A percentile compares a stretch with the other conserved stretches of the same genome.
phyloP scores from a whole-genome alignment of 202 grass and related monocot species.

The Dendrocalamus latiflorus region DNA sequence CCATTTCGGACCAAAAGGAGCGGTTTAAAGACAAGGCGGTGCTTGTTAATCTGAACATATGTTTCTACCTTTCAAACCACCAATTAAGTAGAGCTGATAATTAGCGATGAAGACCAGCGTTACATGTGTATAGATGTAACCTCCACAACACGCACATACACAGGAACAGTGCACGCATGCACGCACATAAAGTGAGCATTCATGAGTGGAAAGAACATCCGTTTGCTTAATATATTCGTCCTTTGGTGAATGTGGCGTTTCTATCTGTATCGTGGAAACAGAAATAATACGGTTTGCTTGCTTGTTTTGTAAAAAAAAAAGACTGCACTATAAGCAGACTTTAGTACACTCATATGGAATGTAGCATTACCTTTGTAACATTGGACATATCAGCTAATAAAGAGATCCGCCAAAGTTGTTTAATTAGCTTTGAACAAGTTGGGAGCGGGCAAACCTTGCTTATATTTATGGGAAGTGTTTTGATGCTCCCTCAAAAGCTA shows the following conservation, averaged over 20 bases:
- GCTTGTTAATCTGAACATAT: conserved; percentile 36
- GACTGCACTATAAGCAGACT: not conserved
- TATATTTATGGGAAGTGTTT: not conserved
- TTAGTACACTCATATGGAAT: not conserved
- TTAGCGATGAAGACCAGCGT: conserved; percentile 27
- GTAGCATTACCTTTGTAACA: not conserved
- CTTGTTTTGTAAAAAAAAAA: not conserved
- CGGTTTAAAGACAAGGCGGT: conserved; percentile 40
- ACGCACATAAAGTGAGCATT: conserved; percentile 8
- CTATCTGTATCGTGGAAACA: not conserved
- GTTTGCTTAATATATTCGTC: conserved; percentile 9
- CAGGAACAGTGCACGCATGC: conserved; percentile 28
- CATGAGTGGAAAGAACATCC: conserved; percentile 8
- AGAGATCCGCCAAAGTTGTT: not conserved
- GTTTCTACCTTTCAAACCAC: conserved; percentile 27
- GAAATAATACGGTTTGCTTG: conserved; percentile 14
- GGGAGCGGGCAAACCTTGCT: not conserved
- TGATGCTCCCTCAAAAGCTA: not conserved
- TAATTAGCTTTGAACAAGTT: not conserved
- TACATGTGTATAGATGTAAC: conserved; percentile 13
- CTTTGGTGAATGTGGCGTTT: too few species aligned
- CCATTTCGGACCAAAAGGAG: conserved; percentile 43
- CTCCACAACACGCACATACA: too few species aligned
- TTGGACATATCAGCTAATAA: conserved; percentile 17
- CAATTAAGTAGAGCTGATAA: conserved; percentile 33